Conservation (phyloP, 495 filamentous ascomycete genomes). For the Neurospora sp. region DNA sequence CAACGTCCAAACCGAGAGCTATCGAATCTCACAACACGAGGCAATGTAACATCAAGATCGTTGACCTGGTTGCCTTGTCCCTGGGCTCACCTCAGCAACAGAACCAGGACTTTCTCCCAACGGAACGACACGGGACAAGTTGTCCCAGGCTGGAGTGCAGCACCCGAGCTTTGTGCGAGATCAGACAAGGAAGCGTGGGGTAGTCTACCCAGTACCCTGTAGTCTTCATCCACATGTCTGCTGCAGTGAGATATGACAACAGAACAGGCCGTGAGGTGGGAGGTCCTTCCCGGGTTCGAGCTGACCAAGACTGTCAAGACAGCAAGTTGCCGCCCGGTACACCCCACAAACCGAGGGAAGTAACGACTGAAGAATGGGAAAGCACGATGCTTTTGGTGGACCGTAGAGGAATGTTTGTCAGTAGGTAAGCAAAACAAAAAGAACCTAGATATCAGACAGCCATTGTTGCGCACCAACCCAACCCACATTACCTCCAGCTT, state of each 20-base stretch:
- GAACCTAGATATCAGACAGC: background rate
- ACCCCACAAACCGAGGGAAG: background rate
- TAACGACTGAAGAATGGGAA: background rate
- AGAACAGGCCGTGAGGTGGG: background rate
- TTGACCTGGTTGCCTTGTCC: background rate
- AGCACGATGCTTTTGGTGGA: background rate
- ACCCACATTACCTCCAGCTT: background rate
- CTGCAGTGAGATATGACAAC: background rate
- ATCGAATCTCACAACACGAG: background rate
- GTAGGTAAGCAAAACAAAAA: background rate
- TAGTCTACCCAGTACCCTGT: background rate
- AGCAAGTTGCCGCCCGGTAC: background rate
- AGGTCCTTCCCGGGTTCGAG: background rate
- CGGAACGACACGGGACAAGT: background rate
- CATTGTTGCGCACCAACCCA: background rate
- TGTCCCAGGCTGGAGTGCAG: background rate
- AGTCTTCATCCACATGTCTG: background rate
- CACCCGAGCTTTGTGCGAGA: background rate
- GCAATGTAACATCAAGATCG: background rate
- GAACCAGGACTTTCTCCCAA: background rate
- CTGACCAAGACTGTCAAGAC: background rate
- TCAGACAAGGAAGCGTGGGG: background rate
- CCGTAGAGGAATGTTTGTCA: background rate
- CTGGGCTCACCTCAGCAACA: background rate
- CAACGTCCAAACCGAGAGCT: background rate